phyloP scores from a whole-genome alignment of 2,329 filamentous ascomycete genomes.

The Aureobasidium sp. region DNA sequence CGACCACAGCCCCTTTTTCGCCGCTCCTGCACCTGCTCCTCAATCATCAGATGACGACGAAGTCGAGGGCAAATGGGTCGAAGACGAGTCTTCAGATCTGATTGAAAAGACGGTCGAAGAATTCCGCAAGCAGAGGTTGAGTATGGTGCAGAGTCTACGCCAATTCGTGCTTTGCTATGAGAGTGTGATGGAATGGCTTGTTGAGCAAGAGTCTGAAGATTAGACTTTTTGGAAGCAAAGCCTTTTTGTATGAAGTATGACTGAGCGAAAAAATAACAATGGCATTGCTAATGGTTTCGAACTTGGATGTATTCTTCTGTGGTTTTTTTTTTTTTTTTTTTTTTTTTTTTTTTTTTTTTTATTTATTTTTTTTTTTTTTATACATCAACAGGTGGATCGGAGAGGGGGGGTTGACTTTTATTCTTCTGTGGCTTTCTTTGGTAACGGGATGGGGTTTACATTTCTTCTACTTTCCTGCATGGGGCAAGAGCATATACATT shows the following conservation, averaged over 20 bases:
- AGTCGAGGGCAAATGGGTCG: constrained; percentile 54
- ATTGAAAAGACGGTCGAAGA: constrained; percentile 85
- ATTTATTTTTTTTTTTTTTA: background rate
- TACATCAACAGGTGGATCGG: no score
- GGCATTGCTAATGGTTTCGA: no score
- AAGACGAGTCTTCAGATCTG: constrained; percentile 65
- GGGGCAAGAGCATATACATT: constrained; percentile 3
- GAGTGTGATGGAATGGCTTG: constrained; percentile 82
- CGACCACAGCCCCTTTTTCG: constrained; percentile 18
- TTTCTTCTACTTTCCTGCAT: background rate
- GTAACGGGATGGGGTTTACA: background rate
- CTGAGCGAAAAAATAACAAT: no score
- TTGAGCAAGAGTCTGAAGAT: constrained; percentile 32
- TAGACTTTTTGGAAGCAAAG: background rate
- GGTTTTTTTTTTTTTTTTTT: background rate
- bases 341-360: background rate
- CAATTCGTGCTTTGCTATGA: constrained; percentile 98
- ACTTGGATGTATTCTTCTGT: background rate
- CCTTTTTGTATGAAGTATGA: no score
- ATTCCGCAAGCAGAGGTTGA: constrained; percentile 78
- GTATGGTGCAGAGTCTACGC: constrained; percentile 91
- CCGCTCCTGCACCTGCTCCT: background rate
- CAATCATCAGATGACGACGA: constrained; percentile 8
- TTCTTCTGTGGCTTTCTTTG: no score
- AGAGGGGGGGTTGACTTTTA: no score